Base-by-base conservation (phyloP, 306 rosid species). In the Medicago lupulina region DNA sequence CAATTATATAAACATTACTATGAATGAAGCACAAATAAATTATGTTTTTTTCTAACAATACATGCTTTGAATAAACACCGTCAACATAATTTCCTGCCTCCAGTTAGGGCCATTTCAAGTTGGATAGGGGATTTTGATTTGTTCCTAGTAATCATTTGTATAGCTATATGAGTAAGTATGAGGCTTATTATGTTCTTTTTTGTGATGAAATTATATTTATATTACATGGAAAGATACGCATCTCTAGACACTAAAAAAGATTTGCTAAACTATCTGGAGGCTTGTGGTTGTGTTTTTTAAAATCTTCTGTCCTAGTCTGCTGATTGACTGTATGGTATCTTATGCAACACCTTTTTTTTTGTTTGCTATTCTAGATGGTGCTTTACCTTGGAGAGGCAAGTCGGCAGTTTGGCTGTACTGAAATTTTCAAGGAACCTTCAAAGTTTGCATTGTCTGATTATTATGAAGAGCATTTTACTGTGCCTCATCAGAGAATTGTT, bases 351-450 rank as follows among this genome's bases (percentile, higher is more conserved):
- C 39, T 50, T 63, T 23, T 55, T 44, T 63, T 46, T 58, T 69
- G 31, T 72, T 71, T 71, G 49, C 49, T 67, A 51, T 73, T 50
- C 80, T 78, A 95, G 99, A 92, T 95, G 99, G 88, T 92, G 75
- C 92, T 95, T 69, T 88, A 85, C 90, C 96, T 95, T 47, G 99
- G 89, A 67, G 99, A 92, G 89, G 93, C 93, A 73, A 91, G 97
- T 74, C 91, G 87, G 49, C 93, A 83, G 49, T 95, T 95, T 61
- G 97, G 99, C 69, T 95, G 97, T 85, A 88, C 99, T 71, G 96
- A 92, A 68, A 75, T 95, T 78, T 95, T 95, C 89, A 95, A 90
- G 87, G 99, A 92, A 80, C 97, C 97, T 83, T 95, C 99, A 59
- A 95, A 95, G 79, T 95, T 83, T 76, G 97, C 99, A 0, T 83